phyloP scores from a whole-genome alignment of 1,284 basidiomycete species.

The Cryptococcus floricola region DNA sequence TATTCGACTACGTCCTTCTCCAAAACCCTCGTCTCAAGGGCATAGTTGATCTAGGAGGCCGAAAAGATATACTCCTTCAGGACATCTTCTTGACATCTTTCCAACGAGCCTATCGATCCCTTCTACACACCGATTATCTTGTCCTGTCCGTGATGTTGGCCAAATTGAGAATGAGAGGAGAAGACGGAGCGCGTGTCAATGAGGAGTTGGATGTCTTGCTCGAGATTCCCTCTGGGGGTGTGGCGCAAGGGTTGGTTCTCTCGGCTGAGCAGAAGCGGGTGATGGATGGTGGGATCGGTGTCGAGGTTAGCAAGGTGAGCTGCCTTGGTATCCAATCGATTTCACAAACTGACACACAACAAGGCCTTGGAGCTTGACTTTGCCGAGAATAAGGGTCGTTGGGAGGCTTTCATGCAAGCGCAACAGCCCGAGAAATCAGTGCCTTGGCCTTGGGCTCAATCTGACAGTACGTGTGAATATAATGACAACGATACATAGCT shows the following conservation, averaged over 20 bases:
- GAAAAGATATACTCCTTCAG: conserved; percentile 78
- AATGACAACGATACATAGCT: background rate
- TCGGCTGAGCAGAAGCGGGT: conserved; percentile 29
- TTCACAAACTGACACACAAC: background rate
- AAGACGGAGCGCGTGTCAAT: conserved; percentile 66
- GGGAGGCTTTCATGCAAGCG: conserved; percentile 71
- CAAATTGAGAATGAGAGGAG: conserved; percentile 73
- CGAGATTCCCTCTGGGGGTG: conserved; percentile 56
- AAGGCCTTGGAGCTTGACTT: conserved; percentile 62
- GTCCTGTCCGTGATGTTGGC: conserved; percentile 87
- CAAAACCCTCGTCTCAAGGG: conserved; percentile 84
- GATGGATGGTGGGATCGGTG: conserved; percentile 29
- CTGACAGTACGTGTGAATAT: conserved; percentile 25
- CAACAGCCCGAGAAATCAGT: conserved; percentile 66
- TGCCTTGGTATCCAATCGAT: background rate
- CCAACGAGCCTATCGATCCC: conserved; percentile 81
- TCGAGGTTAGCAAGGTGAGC: conserved; percentile 56
- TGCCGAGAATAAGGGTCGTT: conserved; percentile 61
- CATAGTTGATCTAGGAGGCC: conserved; percentile 67
- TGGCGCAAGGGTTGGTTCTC: conserved; percentile 13
- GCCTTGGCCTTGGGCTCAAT: conserved; percentile 66
- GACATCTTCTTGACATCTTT: conserved; percentile 90
- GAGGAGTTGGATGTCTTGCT: conserved; percentile 88
- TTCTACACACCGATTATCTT: conserved; percentile 87
- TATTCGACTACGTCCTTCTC: conserved; percentile 91